Base-by-base conservation (phyloP, 345 rosid species). In the Camelina hispida region DNA sequence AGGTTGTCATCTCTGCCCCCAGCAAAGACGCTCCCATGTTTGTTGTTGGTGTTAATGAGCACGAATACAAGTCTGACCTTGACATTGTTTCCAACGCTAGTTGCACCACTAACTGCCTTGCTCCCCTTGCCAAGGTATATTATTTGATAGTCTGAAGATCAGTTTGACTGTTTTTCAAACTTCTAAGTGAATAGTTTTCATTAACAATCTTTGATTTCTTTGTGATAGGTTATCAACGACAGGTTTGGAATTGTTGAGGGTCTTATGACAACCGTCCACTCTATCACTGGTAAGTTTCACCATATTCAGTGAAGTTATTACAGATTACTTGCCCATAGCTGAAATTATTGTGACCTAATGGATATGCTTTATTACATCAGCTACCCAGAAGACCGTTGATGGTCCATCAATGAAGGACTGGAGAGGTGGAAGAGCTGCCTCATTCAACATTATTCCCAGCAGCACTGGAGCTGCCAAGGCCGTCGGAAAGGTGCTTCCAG, bases 11-110 rank as follows among this genome's bases (percentile, higher is more conserved):
- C 63, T 91, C 97, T 23, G 96, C 97, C 57, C 92, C 96, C 0
- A 93, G 98, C 84, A 93, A 91, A 55, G 97, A 94, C 78, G 97
- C 96, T 5, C 97, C 98, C 58, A 94, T 94, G 97, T 91, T 94
- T 58, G 98, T 94, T 38, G 81, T 91, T 35, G 97, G 98, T 73
- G 98, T 91, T 70, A 94, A 90, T 42, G 93, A 94, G 85, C 82
- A 89, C 47, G 95, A 94, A 9, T 94, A 94, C 89, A 94, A 84
- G 68, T 86, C 93, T 2, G 87, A 89, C 53, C 85, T 88, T 25
- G 9, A 79, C 82, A 81, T 93, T 64, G 96, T 93, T 55, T 93
- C 98, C 78, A 93, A 93, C 77, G 97, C 97, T 57, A 93, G 98
- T 60, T 93, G 98, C 89, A 93, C 97, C 23, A 91, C 98, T 83